Evolutionary conservation across 2,329 filamentous ascomycete genomes (phyloP), one percentile per base, ranked within the genome.

Genomic region (Colletotrichum godetiae): DNA sequence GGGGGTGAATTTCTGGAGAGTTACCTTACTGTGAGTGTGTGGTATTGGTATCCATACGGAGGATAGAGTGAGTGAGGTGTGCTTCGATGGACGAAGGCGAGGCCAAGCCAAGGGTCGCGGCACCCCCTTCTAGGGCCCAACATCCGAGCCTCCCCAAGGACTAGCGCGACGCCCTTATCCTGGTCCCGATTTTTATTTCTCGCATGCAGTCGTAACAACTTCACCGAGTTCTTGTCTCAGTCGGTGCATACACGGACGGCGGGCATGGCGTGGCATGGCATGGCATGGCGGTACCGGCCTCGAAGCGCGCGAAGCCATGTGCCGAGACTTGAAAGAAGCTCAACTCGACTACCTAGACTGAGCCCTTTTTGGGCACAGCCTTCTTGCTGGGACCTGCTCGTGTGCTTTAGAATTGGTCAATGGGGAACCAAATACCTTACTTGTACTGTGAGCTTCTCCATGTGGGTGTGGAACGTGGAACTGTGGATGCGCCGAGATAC

Each of bases 151-250:
- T 27, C 49, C 42, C 53, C 53, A 56, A 29, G 5, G 35, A 56
- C 33, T 65, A 56, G 62, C 62, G 52, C 52, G 31, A 42, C 24
- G 52, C 24, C 33, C 24, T 65, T 65, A 57, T 65, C 62, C 35
- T 19, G n/a, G 61, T 53, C 61, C 42, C 49, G n/a, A 37, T 64
- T 31, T 29, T 65, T 65, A n/a, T 42, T 31, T 22, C n/a, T 64
- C 29, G 60, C 42, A 63, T 63, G 42, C 15, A 42, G 58, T 29
- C 27, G n/a, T 22, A 24, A 27, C 22, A 15, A 56, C n/a, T 27
- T 56, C 53, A 56, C 15, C 53, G 22, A 56, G 27, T 56, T 29
- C 53, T 27, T 56, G 22, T 56, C 53, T 27, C 22, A 29, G 46
- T 55, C 24, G 42, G 19, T 49, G 42, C 42, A 49, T 49, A 49